phyloP scores from a whole-genome alignment of 495 filamentous ascomycete genomes.

The Aspergillus biplanus region DNA sequence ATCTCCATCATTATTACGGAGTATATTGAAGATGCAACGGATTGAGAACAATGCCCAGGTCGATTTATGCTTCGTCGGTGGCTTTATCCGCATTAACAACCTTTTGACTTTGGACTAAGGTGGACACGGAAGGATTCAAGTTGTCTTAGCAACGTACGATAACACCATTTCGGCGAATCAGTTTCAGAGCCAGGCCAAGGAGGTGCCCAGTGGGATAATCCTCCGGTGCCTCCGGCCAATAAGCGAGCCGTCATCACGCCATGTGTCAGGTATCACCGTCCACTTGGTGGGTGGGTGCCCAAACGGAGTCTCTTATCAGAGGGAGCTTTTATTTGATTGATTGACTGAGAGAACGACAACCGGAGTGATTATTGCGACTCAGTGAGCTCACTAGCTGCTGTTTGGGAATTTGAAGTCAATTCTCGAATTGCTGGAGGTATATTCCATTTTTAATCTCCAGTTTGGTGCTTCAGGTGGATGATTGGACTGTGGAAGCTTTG shows the following conservation, averaged over 20 bases:
- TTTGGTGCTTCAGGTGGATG: no score
- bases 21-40: no score
- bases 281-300: not conserved
- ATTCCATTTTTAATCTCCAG: no score
- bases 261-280: not conserved
- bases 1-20: conserved; percentile 14
- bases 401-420: no score
- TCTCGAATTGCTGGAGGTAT: no score
- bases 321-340: no score
- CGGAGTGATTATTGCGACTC: no score
- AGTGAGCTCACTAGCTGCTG: no score
- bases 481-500: no score
- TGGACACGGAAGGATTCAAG: not conserved
- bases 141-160: not conserved
- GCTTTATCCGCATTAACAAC: conserved; percentile 9
- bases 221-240: not conserved
- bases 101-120: not conserved
- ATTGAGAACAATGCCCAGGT: not conserved
- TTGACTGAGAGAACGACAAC: no score
- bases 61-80: not conserved
- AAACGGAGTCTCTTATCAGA: not conserved
- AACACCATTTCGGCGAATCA: not conserved
- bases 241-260: not conserved
- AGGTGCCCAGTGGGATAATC: not conserved
- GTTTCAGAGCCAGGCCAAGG: not conserved